Evolutionary conservation across 306 rosid species (phyloP).

Genomic region (Cucurbita pepo): DNA sequence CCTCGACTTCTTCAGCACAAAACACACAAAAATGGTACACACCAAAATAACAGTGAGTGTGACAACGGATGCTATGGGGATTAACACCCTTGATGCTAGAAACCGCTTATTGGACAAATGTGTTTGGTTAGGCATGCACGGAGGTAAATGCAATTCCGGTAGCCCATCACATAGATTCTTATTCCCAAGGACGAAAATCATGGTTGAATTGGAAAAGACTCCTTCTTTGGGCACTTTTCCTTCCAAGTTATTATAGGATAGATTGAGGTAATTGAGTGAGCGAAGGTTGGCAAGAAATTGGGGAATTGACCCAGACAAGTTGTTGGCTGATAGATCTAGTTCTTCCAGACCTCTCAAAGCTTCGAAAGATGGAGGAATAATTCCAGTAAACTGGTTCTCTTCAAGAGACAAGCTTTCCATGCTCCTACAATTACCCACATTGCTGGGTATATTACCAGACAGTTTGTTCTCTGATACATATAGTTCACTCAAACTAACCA

Average conservation of each 20-base stretch:
- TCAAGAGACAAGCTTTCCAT: neutral
- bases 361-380: conserved; percentile 8
- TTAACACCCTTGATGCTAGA: neutral
- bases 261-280: conserved; percentile 2
- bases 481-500: neutral
- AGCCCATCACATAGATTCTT: conserved; percentile 21
- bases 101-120: neutral
- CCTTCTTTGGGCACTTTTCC: conserved; percentile 17
- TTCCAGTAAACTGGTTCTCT: conserved; percentile 17
- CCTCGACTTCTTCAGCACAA: neutral
- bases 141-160: conserved; percentile 11
- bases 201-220: conserved; percentile 9
- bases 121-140: neutral
- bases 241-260: conserved; percentile 17
- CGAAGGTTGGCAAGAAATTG: conserved; percentile 3
- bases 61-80: neutral
- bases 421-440: conserved; percentile 5
- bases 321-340: conserved; percentile 15
- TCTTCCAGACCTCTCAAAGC: conserved; percentile 1
- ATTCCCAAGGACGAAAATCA: conserved; percentile 14
- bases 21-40: neutral
- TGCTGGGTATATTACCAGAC: conserved; percentile 10
- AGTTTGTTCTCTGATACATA: conserved; percentile 16
- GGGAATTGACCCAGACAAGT: conserved; percentile 18
- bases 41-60: neutral